These are phyloP conservation scores for Solanum ahanhuiri DNA, from an alignment of 257 asterid genomes.

Conservation along the genomic window DNA sequence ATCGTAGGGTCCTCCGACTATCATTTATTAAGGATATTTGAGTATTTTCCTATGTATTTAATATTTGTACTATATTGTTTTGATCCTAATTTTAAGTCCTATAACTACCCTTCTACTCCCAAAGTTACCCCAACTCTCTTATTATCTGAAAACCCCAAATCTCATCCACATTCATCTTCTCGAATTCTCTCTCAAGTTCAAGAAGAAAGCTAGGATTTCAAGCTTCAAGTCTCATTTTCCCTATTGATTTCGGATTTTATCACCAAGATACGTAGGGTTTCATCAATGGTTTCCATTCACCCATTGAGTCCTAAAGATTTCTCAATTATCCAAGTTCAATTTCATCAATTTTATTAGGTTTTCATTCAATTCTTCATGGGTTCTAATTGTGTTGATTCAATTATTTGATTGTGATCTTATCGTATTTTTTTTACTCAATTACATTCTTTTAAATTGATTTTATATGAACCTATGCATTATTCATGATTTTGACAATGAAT, in stretches of 20 bases:
- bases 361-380: background rate
- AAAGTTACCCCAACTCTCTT: background rate
- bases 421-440: no score
- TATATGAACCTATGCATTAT: background rate
- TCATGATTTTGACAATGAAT: background rate
- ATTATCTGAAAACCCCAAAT: background rate
- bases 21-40: background rate
- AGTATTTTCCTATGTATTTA: background rate
- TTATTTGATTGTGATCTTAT: no score
- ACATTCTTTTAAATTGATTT: background rate
- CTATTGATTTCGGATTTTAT: no score
- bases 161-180: background rate
- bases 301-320: background rate
- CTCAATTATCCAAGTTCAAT: background rate
- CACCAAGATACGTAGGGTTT: background rate
- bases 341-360: background rate
- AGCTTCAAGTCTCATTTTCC: background rate
- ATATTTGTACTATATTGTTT: no score
- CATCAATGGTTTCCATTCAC: background rate
- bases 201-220: background rate
- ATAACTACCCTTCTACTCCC: background rate
- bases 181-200: background rate
- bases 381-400: background rate
- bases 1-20: background rate
- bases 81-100: no score